These are phyloP conservation scores for Trypanosoma cruzi DNA, from an alignment of 208 protist genomes.

Conservation along the genomic window DNA sequence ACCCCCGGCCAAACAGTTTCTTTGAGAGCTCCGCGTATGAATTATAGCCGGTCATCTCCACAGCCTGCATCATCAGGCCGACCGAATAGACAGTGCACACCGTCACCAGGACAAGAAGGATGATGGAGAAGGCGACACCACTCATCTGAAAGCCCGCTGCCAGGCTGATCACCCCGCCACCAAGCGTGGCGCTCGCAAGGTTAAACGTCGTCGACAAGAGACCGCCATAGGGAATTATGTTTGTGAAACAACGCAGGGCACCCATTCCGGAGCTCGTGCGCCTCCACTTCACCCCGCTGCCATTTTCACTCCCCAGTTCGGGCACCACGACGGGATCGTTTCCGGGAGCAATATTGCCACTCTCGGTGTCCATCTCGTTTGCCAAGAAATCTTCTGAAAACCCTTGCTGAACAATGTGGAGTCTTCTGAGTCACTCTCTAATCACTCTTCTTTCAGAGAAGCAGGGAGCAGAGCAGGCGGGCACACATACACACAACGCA, in stretches of 20 bases:
- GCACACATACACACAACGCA: not conserved
- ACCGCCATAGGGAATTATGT: constrained; percentile 72
- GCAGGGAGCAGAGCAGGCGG: not conserved
- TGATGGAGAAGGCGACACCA: constrained; percentile 49
- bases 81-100: constrained; percentile 79
- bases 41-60: constrained; percentile 61
- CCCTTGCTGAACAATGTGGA: not conserved
- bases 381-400: not conserved
- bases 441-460: not conserved
- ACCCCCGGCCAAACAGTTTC: constrained; percentile 67
- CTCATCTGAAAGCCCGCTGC: constrained; percentile 69
- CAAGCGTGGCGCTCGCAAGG: constrained; percentile 77
- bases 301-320: not conserved
- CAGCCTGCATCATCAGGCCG: constrained; percentile 70
- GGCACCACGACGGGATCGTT: not conserved
- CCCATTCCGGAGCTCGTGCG: not conserved
- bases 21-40: constrained; percentile 72
- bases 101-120: constrained; percentile 65
- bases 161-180: constrained; percentile 76
- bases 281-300: not conserved
- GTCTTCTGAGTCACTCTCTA: not conserved
- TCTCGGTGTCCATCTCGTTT: not conserved
- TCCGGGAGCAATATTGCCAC: not conserved
- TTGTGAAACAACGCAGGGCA: not conserved
- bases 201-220: constrained; percentile 69